Base-by-base conservation (phyloP, 306 rosid genomes). In the Argentina anserina region DNA sequence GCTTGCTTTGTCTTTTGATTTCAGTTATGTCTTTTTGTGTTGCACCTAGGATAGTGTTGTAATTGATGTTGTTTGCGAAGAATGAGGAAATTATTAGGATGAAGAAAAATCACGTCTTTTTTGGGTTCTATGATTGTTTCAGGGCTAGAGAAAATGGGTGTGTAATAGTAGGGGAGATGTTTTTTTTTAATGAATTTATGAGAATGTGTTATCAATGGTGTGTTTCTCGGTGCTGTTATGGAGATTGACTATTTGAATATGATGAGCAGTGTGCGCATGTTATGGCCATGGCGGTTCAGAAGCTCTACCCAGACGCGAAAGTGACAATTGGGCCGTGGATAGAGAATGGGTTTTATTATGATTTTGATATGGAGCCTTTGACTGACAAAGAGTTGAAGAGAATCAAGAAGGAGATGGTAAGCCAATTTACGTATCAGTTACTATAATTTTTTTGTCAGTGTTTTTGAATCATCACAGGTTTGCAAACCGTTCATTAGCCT, bases 241-340 rank as follows among this genome's bases (percentile, higher is more conserved):
- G 69, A 72, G 70, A 59, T 67, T 81, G 67, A 81, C 26, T 69
- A 59, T 4, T 65, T 56, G n/a, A n/a, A 18, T 55, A 47, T 42
- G 4, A n/a, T 80, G 68, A 77, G 64, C 76, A 91, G 99, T 91
- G 97, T 82, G 99, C 97, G 3, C 99, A 94, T 84, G 99, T 94
- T 75, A 94, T 94, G 99, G 99, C 99, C 63, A 94, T 94, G 99
- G 99, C 97, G 13, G 99, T 94, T 83, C 97, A 94, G 81, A 91
- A 90, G 83, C 90, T 91, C 72, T 91, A 62, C 77, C 97, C 97
- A 23, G 80, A 91, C 76, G 99, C 99, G 5, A 94, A 94, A 83
- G 99, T 91, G 69, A 94, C 99, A 2, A 94, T 91, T 69, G 99
- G 99, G 37, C 99, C 97, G 47, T 90, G 99, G 99, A 94, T 94